A percentile compares a stretch with the other conserved stretches of the same genome.
phyloP scores from a whole-genome alignment of 2,329 filamentous ascomycete species.

The Xylaria sp. region DNA sequence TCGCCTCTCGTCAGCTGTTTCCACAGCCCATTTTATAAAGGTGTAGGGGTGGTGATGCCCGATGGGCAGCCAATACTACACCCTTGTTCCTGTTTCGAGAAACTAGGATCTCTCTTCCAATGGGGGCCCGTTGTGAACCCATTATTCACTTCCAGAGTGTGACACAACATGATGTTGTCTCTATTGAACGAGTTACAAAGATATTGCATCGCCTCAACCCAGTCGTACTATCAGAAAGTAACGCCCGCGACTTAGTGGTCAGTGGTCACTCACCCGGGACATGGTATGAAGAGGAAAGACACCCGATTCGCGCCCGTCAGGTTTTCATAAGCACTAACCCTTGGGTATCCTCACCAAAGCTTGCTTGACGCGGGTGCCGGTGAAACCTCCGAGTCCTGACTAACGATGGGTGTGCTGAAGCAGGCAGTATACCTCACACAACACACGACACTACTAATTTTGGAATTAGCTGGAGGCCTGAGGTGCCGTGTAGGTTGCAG shows the following conservation, averaged over 20 bases:
- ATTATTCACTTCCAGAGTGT: slow-evolving; percentile 20
- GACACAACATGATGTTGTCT: slow-evolving; percentile 40
- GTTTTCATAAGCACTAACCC: slow-evolving; percentile 36
- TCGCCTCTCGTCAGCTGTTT: slow-evolving; percentile 8
- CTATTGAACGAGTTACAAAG: slow-evolving; percentile 29
- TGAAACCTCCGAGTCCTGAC: slow-evolving; percentile 29
- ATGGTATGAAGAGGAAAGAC: slow-evolving; percentile 39
- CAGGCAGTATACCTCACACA: not conserved
- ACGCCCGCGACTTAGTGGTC: slow-evolving; percentile 8
- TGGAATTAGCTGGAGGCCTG: slow-evolving; percentile 25
- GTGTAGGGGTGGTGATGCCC: slow-evolving; percentile 12
- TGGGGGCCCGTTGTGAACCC: not conserved
- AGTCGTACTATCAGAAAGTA: slow-evolving; percentile 10
- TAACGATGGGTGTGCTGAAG: slow-evolving; percentile 7
- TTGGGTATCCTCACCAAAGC: slow-evolving; percentile 35
- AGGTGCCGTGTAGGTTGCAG: slow-evolving; percentile 29
- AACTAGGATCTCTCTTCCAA: not conserved
- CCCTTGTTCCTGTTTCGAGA: not conserved
- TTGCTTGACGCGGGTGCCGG: slow-evolving; percentile 25
- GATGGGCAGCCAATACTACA: slow-evolving; percentile 1
- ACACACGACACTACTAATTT: slow-evolving; percentile 4
- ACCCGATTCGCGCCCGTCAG: slow-evolving; percentile 44
- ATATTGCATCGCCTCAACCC: slow-evolving; percentile 33
- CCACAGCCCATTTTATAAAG: not conserved
- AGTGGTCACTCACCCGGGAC: slow-evolving; percentile 30